Conservation (phyloP, 1,284 basidiomycete species). For the Thelephora terrestris region DNA sequence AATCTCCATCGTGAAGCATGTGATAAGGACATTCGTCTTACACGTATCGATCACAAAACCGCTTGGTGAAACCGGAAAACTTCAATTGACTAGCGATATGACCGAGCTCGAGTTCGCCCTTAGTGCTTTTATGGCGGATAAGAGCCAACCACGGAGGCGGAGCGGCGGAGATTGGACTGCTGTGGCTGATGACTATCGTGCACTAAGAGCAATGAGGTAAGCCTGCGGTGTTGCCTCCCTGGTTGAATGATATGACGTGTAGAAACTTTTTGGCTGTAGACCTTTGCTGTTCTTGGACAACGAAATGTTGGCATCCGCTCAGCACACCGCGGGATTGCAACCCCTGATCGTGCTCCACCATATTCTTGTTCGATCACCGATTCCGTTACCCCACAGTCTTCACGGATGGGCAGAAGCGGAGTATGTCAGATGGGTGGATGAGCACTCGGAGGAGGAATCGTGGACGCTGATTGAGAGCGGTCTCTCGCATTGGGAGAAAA, state of each 20-base stretch:
- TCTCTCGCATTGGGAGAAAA: slow-evolving; percentile 64
- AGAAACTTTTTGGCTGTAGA: slow-evolving; percentile 27
- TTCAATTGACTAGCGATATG: slow-evolving; percentile 92
- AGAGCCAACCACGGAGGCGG: slow-evolving; percentile 40
- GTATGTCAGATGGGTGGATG: slow-evolving; percentile 82
- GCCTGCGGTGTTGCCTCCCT: slow-evolving; percentile 13
- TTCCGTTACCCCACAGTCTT: slow-evolving; percentile 75
- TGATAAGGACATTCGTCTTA: slow-evolving; percentile 77
- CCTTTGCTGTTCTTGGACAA: slow-evolving; percentile 84
- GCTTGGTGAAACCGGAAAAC: slow-evolving; percentile 80
- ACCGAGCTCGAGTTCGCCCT: slow-evolving; percentile 89
- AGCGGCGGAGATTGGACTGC: slow-evolving; percentile 50
- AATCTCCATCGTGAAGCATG: slow-evolving; percentile 57
- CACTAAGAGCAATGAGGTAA: slow-evolving; percentile 72
- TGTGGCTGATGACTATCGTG: slow-evolving; percentile 73
- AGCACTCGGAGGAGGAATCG: slow-evolving; percentile 64
- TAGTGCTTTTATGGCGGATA: slow-evolving; percentile 63
- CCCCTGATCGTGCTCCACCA: slow-evolving; percentile 84
- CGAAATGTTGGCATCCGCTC: slow-evolving; percentile 48
- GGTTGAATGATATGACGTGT: slow-evolving; percentile 4
- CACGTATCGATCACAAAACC: slow-evolving; percentile 85
- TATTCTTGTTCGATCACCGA: slow-evolving; percentile 80
- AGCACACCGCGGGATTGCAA: slow-evolving; percentile 64
- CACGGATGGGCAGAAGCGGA: slow-evolving; percentile 91
- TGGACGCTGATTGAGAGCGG: slow-evolving; percentile 64